phyloP scores from a whole-genome alignment of 257 asterid genomes.

The Fraxinus excelsior region DNA sequence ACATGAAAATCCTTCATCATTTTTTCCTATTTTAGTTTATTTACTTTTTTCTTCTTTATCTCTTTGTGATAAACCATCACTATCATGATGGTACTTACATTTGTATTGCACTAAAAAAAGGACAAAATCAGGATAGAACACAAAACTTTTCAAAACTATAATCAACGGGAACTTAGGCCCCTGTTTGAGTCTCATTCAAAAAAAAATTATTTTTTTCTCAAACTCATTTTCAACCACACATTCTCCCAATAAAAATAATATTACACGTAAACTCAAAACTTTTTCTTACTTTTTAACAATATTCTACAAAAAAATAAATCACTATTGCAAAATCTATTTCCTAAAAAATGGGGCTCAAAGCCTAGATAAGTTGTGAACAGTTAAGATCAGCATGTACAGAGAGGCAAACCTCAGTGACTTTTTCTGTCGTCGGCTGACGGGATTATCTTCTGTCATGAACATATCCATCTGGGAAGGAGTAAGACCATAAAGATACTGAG shows the following conservation, averaged over 20 bases:
- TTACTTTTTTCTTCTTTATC: not conserved
- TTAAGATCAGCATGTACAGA: slow-evolving; percentile 15
- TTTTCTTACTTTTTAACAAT: too few species aligned
- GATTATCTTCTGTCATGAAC: slow-evolving; percentile 92
- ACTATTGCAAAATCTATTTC: too few species aligned
- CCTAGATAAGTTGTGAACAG: not conserved
- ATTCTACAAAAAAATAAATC: too few species aligned
- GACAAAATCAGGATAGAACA: not conserved
- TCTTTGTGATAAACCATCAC: not conserved
- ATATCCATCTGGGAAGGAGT: slow-evolving; percentile 85
- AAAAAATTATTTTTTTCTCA: not conserved
- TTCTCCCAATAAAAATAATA: too few species aligned
- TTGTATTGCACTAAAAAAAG: not conserved
- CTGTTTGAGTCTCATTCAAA: too few species aligned
- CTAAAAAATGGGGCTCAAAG: too few species aligned
- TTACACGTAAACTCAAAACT: too few species aligned
- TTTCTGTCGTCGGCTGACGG: slow-evolving; percentile 65
- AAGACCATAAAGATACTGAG: slow-evolving; percentile 86
- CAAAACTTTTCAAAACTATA: too few species aligned
- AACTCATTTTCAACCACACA: too few species aligned
- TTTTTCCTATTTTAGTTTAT: not conserved
- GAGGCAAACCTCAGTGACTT: slow-evolving; percentile 67
- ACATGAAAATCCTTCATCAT: not conserved
- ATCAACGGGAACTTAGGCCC: too few species aligned
- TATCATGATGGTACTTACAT: not conserved